Evolutionary conservation across 2,329 filamentous ascomycete species (phyloP), one percentile per base, ranked within the genome.

Genomic region (Zasmidium citrigriseum): DNA sequence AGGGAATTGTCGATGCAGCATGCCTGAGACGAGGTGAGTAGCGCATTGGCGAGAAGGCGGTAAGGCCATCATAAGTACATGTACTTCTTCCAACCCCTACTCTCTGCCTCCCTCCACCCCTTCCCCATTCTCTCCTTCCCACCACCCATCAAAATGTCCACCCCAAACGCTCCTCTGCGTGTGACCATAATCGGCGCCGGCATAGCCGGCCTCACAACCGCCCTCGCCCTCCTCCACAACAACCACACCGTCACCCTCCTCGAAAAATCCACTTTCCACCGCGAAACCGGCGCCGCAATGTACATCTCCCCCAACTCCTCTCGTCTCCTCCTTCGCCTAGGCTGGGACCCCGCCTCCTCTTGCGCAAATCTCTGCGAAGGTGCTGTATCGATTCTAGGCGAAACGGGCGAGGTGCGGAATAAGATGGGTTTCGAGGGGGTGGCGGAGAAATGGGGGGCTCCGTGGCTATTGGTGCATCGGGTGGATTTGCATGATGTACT

Each of bases 221-320:
- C 81, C 1, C 80, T 86, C 23, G 78, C 77, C 16, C 72, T 86
- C 0, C 77, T 82, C 9, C 77, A 79, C 54, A 75, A 80, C 24
- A 81, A 81, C 2, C 82, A 84, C 59, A 59, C 72, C 11, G 80
- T 84, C 24, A 63, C 72, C 48, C 56, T 86, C 0, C 82, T 78
- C 52, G 84, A 87, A 61, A 80, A 84, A 66, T 86, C 84, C 0
- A 73, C 75, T 1, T 80, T 86, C 29, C 41, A 54, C 20, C 47
- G 52, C 20, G 85, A 87, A 70, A 73, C 78, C 1, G 85, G 85
- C 0, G 85, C 86, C 2, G 86, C 85, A 0, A 79, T 88, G 16
- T 84, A 87, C 64, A 67, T 88, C 2, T 80, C 82, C 0, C 84
- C 86, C 1, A 89, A 89, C 64, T 75, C 79, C 1, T 85, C 86